These are phyloP conservation scores for Trichophyton mentagrophytes DNA, from an alignment of 2,329 filamentous ascomycete species.

Conservation along the genomic window DNA sequence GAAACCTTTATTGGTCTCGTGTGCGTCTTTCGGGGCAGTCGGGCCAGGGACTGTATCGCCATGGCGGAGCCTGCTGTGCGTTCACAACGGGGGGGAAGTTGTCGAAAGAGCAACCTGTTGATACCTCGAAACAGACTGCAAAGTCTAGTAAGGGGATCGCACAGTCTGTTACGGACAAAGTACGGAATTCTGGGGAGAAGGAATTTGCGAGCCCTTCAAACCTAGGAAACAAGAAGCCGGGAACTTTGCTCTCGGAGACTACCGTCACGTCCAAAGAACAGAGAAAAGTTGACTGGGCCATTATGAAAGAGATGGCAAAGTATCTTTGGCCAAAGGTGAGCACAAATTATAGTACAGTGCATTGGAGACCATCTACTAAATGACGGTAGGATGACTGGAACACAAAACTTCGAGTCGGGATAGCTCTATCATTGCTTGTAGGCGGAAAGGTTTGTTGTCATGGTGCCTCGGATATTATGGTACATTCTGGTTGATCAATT, in stretches of 20 bases:
- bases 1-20: conserved; percentile 14
- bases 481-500: conserved; percentile 13
- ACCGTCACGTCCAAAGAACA: conserved; percentile 67
- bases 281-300: conserved; percentile 93
- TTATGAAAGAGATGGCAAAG: conserved; percentile 92
- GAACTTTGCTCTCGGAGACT: conserved; percentile 49
- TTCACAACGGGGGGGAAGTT: conserved; percentile 19
- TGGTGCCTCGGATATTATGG: neutral
- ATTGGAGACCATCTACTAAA: neutral
- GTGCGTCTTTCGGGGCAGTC: conserved; percentile 16
- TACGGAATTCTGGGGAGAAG: conserved; percentile 5
- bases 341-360: neutral
- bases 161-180: neutral
- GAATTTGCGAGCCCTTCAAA: conserved; percentile 16
- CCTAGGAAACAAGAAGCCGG: conserved; percentile 32
- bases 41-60: conserved; percentile 14
- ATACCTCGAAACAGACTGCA: neutral
- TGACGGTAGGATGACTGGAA: conserved; percentile 51
- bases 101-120: conserved; percentile 17
- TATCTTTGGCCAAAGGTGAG: conserved; percentile 83
- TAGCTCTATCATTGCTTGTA: conserved; percentile 72
- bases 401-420: conserved; percentile 70
- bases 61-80: conserved; percentile 18
- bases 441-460: conserved; percentile 60
- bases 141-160: neutral